Base-by-base conservation (phyloP, 2,329 filamentous ascomycete genomes). In the Hysterium pulicare region DNA sequence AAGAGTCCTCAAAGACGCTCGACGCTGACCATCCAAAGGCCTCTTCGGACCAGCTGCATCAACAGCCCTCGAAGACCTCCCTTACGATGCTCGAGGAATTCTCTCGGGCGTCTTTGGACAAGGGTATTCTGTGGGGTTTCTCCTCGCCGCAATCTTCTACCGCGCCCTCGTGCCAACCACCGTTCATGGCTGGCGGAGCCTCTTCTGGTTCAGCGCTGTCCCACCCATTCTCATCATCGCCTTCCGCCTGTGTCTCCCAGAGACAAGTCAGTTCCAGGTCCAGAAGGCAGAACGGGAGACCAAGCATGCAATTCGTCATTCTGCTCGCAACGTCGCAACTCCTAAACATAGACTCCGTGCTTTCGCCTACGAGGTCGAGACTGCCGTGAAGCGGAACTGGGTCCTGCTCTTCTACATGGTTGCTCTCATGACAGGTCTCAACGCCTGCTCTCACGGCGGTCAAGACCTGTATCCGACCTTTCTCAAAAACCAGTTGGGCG, bases 381-480 rank as follows among this genome's bases (percentile, higher is more conserved):
- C 42, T 3, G 59, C 61, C 2, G 40, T 67, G 20, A 45, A 47
- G 11, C 39, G 54, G 17, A 58, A 68, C 33, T 69, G 64, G 66
- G 43, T 66, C 1, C 46, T 68, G 0, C 57, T 70, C 21, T 48
- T 64, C 5, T 70, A 68, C 48, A 55, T 68, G 49, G 53, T 62
- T 31, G 44, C 66, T 2, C 41, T 67, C 39, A 67, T 66, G 58
- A 49, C 61, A 1, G 63, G 64, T 1, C 66, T 68, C 45, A 67
- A 68, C 38, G 58, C 53, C 19, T 59, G 59, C 34, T 58, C 53
- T 15, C 67, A 70, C 44, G 66, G 66, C 6, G 55, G 49, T 31
- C 61, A 68, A 38, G 69, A 71, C 47, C 56, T 71, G 7, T 71
- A 69, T 46, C 65, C 68, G 23, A 69, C 68, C 0, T 65, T 70